Base-by-base conservation (phyloP, 495 filamentous ascomycete species). In the Thozetella sp. region DNA sequence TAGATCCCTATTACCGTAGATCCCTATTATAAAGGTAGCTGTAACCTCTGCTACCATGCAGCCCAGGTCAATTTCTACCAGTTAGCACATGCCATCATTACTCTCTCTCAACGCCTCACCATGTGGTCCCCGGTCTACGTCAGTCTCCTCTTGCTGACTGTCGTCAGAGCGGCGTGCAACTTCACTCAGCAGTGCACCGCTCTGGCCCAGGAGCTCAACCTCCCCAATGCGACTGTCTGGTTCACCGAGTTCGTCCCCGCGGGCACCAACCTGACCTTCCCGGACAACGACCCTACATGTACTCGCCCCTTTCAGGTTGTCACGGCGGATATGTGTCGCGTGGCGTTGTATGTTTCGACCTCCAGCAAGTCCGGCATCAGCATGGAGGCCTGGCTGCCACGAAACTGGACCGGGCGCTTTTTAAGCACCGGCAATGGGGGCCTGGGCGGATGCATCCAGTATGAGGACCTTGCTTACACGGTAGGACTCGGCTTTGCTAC, bases 371-470 rank as follows among this genome's bases (percentile, higher is more conserved):
- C 82, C 23, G 73, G 80, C 25, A 82, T 88, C 43, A 81, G 69
- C 0, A 67, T 84, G 25, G 86, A 89, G 66, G 68, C 79, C 12
- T 88, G 85, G 85, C 69, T 88, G 24, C 86, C 86, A 15, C 45
- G 45, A 13, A 55, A 10, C 15, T 87, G 79, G 60, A 74, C 66
- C 20, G 80, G 80, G 12, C 79, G 84, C 0, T 80, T 83, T 56
- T 51, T 85, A 48, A 75, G 73, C n/a, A 85, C 82, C 0, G 84
- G 84, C 9, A 86, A 86, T 57, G 82, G 83, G 3, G 84, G 84
- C 26, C 67, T 85, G 26, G 75, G 73, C 60, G 83, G 83, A 10
- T 86, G 67, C 43, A 19, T 48, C 43, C n/a, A 11, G 11, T 48
- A 48, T n/a, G 10, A 67, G 45, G 67, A 69, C 55, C 27, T 72